Evolutionary conservation across 768 basidiomycete genomes (phyloP).

Genomic region (Neoboletus magnificus): DNA sequence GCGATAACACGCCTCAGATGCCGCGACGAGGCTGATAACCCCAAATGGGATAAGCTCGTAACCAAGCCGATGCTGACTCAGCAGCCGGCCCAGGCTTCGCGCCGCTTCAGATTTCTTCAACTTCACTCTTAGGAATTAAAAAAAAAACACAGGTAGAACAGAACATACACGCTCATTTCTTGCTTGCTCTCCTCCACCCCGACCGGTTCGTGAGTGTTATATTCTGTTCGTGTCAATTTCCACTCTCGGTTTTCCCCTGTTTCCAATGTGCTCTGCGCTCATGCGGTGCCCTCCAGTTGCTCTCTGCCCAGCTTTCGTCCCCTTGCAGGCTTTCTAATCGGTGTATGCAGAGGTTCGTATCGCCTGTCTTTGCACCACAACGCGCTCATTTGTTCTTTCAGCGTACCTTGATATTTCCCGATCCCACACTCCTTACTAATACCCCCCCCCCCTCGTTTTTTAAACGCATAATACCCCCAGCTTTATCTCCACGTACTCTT

Average conservation of each 20-base stretch:
- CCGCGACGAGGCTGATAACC: neutral
- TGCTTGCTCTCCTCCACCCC: neutral
- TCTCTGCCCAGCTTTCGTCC: no score
- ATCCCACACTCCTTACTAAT: constrained; percentile 14
- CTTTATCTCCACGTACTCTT: neutral
- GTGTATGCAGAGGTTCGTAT: constrained; percentile 19
- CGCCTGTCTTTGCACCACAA: no score
- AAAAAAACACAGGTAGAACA: neutral
- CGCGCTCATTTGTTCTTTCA: neutral
- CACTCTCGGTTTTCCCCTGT: no score
- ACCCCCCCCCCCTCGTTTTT: constrained; percentile 4
- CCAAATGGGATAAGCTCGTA: neutral
- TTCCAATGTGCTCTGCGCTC: no score
- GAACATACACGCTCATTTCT: neutral
- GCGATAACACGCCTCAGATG: neutral
- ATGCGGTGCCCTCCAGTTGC: neutral
- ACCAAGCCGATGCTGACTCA: neutral
- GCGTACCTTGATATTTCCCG: constrained; percentile 4
- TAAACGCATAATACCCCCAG: neutral
- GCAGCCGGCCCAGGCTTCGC: neutral
- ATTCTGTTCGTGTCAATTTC: no score
- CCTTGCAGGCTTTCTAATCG: no score
- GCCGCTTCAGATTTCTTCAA: neutral
- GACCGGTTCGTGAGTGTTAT: neutral
- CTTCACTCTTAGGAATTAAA: no score